Conservation (phyloP, 176 grass and related monocot genomes). For the Zea mays region Zm-B73-REFERENCE-NAM-5.0 NC_050100.1:102920501-102921000, state of each 20-base stretch:
- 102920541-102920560: slow-evolving; percentile 85
- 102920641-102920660: slow-evolving; percentile 61
- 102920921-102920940: slow-evolving; percentile 1
- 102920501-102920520: slow-evolving; percentile 78
- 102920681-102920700: slow-evolving; percentile 43
- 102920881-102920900: slow-evolving; percentile 31
- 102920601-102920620: slow-evolving; percentile 55
- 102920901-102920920: slow-evolving; percentile 16
- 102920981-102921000: not conserved
- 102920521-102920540: slow-evolving; percentile 78
- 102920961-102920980: not conserved
- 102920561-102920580: slow-evolving; percentile 86
- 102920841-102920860: slow-evolving; percentile 34
- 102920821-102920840: slow-evolving; percentile 23
- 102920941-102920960: slow-evolving; percentile 12
- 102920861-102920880: slow-evolving; percentile 31
- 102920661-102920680: slow-evolving; percentile 48
- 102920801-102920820: slow-evolving; percentile 37
- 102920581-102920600: slow-evolving; percentile 84
- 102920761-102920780: slow-evolving; percentile 32
- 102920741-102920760: not conserved
- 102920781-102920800: slow-evolving; percentile 48
- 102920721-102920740: slow-evolving; percentile 30
- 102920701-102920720: slow-evolving; percentile 2
- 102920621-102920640: slow-evolving; percentile 86